phyloP scores from a whole-genome alignment of 1,139 yeast genomes.

The Suhomyces ambrosiae region DNA sequence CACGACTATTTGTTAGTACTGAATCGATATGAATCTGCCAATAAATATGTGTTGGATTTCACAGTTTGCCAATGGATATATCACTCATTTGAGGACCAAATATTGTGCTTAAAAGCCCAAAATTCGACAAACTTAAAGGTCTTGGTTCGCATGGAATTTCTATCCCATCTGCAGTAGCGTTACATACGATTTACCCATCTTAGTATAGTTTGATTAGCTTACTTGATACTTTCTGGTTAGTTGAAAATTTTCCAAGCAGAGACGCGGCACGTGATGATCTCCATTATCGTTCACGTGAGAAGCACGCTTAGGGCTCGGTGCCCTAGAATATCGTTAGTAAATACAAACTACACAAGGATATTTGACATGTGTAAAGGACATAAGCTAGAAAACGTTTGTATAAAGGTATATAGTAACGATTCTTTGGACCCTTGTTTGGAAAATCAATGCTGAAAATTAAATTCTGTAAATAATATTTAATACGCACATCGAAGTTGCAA shows the following conservation, averaged over 20 bases:
- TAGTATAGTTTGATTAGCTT: slow-evolving; percentile 30
- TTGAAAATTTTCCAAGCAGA: slow-evolving; percentile 10
- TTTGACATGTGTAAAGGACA: too few species aligned
- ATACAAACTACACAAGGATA: not conserved
- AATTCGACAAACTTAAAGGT: too few species aligned
- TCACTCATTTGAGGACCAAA: too few species aligned
- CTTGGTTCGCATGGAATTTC: not conserved
- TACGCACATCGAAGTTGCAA: too few species aligned
- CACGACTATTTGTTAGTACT: slow-evolving; percentile 65
- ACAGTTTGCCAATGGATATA: too few species aligned
- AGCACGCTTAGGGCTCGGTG: slow-evolving; percentile 1
- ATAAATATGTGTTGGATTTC: too few species aligned
- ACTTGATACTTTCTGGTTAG: not conserved
- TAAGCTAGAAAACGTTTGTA: too few species aligned
- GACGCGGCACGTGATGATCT: slow-evolving; percentile 1
- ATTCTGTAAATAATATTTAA: too few species aligned
- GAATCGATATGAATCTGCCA: not conserved
- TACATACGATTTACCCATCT: slow-evolving; percentile 81
- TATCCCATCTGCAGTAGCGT: not conserved
- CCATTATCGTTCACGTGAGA: not conserved
- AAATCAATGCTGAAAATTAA: too few species aligned
- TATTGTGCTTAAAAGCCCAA: not conserved
- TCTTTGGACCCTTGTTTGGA: too few species aligned
- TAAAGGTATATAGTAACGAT: too few species aligned
- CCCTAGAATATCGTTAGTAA: not conserved